Conservation (phyloP, 73 alveolate species). For the Chromera velia region DNA sequence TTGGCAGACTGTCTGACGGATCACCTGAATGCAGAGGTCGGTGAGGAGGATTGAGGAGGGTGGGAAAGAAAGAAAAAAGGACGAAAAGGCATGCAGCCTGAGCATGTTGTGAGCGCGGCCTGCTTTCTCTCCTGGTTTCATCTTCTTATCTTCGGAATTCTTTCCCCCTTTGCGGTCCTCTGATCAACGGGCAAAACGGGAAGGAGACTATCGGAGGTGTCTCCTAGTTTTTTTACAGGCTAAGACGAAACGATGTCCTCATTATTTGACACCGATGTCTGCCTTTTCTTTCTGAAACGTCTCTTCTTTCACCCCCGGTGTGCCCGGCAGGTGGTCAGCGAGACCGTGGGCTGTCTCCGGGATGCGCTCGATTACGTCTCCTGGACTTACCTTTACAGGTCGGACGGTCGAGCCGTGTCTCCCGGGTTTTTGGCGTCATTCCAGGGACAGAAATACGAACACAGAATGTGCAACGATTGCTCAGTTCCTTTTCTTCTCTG, state of each 20-base stretch:
- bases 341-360: conserved; percentile 3
- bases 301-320: background rate
- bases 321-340: background rate
- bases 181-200: background rate
- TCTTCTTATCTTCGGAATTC: background rate
- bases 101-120: background rate
- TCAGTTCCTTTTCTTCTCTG: background rate
- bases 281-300: background rate
- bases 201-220: too few species aligned
- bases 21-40: conserved; percentile 97
- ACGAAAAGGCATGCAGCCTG: background rate
- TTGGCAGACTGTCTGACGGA: conserved; percentile 85
- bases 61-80: background rate
- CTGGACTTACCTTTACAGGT: conserved; percentile 83
- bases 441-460: background rate
- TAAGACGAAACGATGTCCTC: too few species aligned
- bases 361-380: conserved; percentile 64
- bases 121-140: background rate
- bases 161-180: background rate
- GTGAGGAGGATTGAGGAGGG: conserved; percentile 80
- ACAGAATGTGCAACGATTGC: background rate
- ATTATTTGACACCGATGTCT: background rate
- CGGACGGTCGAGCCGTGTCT: background rate
- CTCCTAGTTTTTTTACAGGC: too few species aligned
- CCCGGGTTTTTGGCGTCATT: background rate